Percentiles rank a stretch among this genome's conserved stretches.
These are phyloP conservation scores for Bacidia rubella DNA, from an alignment of 495 filamentous ascomycete species.

Conservation along the genomic window DNA sequence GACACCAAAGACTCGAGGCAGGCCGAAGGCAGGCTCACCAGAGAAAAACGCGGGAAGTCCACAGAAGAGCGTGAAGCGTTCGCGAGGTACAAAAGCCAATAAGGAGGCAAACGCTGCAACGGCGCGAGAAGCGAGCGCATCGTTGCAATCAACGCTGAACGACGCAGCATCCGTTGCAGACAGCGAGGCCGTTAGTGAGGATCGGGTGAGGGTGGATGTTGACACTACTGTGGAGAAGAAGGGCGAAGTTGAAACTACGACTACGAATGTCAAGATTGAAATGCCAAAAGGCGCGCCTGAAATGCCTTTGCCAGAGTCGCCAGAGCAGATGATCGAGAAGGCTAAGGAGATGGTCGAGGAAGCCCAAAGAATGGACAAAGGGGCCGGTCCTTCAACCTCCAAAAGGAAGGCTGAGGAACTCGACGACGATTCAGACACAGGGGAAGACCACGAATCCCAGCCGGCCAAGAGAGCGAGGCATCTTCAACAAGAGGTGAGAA, in stretches of 20 bases:
- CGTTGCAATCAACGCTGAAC: conserved; percentile 36
- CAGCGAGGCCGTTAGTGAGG: conserved; percentile 24
- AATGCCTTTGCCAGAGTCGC: conserved; percentile 56
- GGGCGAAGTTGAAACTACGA: conserved; percentile 49
- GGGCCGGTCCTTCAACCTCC: conserved; percentile 29
- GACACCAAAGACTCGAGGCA: conserved; percentile 25
- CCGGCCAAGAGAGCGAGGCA: conserved; percentile 63
- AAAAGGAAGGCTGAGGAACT: conserved; percentile 83
- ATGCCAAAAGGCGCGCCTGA: conserved; percentile 54
- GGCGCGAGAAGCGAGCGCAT: conserved; percentile 35
- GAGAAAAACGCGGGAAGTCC: conserved; percentile 33
- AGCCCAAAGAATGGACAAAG: conserved; percentile 42
- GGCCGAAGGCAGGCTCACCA: conserved; percentile 46
- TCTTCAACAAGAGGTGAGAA: conserved; percentile 59
- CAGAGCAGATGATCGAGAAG: conserved; percentile 67
- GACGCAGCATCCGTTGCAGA: conserved; percentile 27
- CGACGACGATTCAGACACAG: conserved; percentile 38
- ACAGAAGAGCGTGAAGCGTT: conserved; percentile 55
- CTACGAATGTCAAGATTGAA: conserved; percentile 70
- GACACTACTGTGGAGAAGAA: conserved; percentile 41
- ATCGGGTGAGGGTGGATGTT: conserved; percentile 52
- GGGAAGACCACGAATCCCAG: conserved; percentile 32
- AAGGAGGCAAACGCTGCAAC: conserved; percentile 36
- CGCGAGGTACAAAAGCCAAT: conserved; percentile 45
- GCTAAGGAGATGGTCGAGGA: conserved; percentile 85